Evolutionary conservation across 768 basidiomycete genomes (phyloP).

Genomic region (Mycena kentingensis): DNA sequence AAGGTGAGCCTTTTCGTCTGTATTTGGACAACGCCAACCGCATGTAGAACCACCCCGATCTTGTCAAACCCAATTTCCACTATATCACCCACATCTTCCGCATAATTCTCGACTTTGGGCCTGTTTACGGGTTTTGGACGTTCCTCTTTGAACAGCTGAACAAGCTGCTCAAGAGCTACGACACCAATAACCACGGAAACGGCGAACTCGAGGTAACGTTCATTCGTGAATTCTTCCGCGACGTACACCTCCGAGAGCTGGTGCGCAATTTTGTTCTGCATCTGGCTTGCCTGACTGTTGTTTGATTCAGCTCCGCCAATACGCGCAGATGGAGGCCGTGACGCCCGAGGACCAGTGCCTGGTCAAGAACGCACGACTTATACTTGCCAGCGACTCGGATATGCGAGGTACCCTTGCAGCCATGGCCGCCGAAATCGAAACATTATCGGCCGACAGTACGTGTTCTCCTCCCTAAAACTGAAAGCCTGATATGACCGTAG

Average conservation of each 20-base stretch:
- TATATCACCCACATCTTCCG: too few species aligned
- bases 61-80: conserved; percentile 20
- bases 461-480: neutral
- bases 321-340: neutral
- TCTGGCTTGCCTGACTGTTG: neutral
- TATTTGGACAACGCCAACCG: neutral
- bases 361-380: neutral
- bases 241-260: conserved; percentile 7
- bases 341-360: conserved; percentile 2
- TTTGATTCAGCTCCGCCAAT: neutral
- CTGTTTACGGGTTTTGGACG: conserved; percentile 34
- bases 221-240: conserved; percentile 26
- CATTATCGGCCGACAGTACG: neutral
- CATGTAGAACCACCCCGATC: conserved; percentile 1
- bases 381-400: conserved; percentile 1
- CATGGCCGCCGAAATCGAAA: too few species aligned
- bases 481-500: neutral
- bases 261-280: conserved; percentile 14
- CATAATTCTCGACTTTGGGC: conserved; percentile 30
- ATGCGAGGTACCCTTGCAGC: neutral
- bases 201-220: conserved; percentile 33
- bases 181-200: conserved; percentile 27
- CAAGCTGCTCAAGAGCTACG: conserved; percentile 31
- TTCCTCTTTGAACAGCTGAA: conserved; percentile 35
- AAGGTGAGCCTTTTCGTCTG: conserved; percentile 15